These are phyloP conservation scores for Trametes meyenii DNA, from an alignment of 768 basidiomycete species.

Conservation along the genomic window DNA sequence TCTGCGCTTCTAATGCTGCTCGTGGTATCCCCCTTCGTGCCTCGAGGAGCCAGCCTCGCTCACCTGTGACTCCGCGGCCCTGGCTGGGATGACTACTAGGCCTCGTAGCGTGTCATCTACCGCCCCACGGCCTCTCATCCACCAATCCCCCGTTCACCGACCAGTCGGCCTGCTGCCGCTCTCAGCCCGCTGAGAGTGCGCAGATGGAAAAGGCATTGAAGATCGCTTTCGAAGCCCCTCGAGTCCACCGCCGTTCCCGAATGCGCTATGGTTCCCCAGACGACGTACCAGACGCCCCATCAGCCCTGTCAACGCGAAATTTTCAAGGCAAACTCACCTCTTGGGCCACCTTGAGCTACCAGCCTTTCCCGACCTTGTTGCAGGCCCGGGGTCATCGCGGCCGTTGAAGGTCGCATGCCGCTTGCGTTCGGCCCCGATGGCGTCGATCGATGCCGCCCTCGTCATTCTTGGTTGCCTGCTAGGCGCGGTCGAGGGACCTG, in stretches of 20 bases:
- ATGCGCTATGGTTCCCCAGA: not conserved
- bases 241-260: not conserved
- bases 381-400: not conserved
- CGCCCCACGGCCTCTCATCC: too few species aligned
- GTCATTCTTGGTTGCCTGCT: not conserved
- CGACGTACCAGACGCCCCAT: not conserved
- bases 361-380: not conserved
- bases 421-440: not conserved
- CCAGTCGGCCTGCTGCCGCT: not conserved
- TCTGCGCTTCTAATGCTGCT: not conserved
- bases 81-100: too few species aligned
- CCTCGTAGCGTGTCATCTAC: too few species aligned
- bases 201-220: not conserved
- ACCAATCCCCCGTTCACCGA: too few species aligned
- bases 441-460: not conserved
- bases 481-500: not conserved
- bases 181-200: not conserved
- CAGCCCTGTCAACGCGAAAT: too few species aligned
- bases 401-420: constrained; percentile 12
- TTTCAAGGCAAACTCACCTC: constrained; percentile 2
- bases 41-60: not conserved
- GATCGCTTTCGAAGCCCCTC: not conserved
- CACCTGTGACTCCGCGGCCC: not conserved
- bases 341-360: not conserved
- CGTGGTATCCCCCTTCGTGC: not conserved